Evolutionary conservation across 352 stramenopile genomes (phyloP), one percentile per base, ranked within the genome.

Genomic region (Blastocystis sp.): DNA sequence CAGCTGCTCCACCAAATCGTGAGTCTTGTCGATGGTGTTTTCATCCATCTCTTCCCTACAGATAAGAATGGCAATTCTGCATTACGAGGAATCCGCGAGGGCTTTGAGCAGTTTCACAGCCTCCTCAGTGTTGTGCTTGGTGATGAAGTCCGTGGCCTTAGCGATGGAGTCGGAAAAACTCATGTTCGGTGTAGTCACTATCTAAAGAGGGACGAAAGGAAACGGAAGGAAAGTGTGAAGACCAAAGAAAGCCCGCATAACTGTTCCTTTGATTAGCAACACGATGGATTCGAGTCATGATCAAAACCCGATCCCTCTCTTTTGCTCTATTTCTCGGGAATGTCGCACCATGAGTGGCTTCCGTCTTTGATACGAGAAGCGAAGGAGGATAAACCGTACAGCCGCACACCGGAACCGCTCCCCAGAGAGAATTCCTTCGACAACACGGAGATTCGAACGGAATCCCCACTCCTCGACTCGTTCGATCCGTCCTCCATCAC

Each of bases 31-130:
- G 43, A 43, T 21, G 24, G 57, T 43, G 3, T 68, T 43, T 40
- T 84, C 74, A 84, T 84, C 74, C 3, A 84, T 28, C 34, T 84
- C 45, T 28, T 84, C 40, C 14, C 74, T 84, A 68, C 11, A 57
- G 3, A 14, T 61, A 60, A 42, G 45, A 10, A 43, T 10, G 6
- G 28, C 34, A 10, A 38, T n/a, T 48, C 1, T n/a, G 34, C 21
- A 43, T 48, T 74, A 74, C 64, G 64, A 52, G 4, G 43, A 48
- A n/a, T 34, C 34, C 28, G 34, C 11, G 3, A 74, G 34, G 34
- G 34, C 40, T 10, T 74, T 42, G 17, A 74, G 34, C 45, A 17
- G 7, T 74, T 74, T 74, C 1, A 48, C 7, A 17, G 34, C 64
- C 7, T 74, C 64, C 17, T 45, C 34, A 9, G 40, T 52, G 10